Evolutionary conservation across 176 grass and related monocot genomes (phyloP).

Genomic region (bread wheat (Triticum aestivum)): IWGSC_CS_RefSeq_v2.1 NC_057796.1:334485445-334485944

Average conservation of each 20-base stretch:
- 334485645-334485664: conserved; percentile 64
- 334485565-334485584: conserved; percentile 84
- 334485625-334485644: conserved; percentile 43
- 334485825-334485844: not conserved
- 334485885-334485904: not conserved
- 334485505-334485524: conserved; percentile 89
- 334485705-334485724: not conserved
- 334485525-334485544: conserved; percentile 92
- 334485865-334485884: not conserved
- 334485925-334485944: not conserved
- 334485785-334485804: not conserved
- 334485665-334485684: not conserved
- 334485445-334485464: conserved; percentile 86
- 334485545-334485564: conserved; percentile 66
- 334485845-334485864: not conserved
- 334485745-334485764: conserved; percentile 6
- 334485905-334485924: not conserved
- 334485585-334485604: conserved; percentile 50
- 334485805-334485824: not conserved
- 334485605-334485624: conserved; percentile 51
- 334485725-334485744: not conserved
- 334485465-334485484: conserved; percentile 74
- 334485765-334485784: not conserved
- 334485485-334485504: conserved; percentile 80
- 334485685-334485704: not conserved